Percentiles rank a stretch among this genome's conserved stretches.
These are phyloP conservation scores for Macaranga tanarius DNA, from an alignment of 441 rosid species.

Conservation along the genomic window DNA sequence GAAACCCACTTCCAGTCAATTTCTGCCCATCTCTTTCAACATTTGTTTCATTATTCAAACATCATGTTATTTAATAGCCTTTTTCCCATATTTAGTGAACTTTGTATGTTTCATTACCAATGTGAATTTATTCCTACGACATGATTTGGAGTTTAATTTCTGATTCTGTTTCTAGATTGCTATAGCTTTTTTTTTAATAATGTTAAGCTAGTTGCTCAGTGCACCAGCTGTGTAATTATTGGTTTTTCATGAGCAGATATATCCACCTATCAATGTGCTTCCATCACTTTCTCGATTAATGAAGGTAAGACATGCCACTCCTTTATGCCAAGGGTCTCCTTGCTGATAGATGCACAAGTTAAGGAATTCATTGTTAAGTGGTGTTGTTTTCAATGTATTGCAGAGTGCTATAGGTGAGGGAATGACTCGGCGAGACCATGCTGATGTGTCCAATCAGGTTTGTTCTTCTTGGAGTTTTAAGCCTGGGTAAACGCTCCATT, in stretches of 20 bases:
- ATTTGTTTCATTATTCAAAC: slow-evolving; percentile 4
- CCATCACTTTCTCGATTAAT: slow-evolving; percentile 97
- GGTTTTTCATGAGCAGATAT: slow-evolving; percentile 57
- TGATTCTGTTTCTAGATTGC: not conserved
- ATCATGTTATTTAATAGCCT: not conserved
- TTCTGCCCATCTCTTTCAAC: not conserved
- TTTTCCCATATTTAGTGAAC: not conserved
- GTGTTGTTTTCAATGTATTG: slow-evolving; percentile 1
- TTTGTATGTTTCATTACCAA: not conserved
- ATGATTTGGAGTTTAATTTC: not conserved
- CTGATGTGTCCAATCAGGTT: slow-evolving; percentile 99
- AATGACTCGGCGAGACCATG: slow-evolving; percentile 95
- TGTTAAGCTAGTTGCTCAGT: not conserved
- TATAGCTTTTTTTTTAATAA: not conserved
- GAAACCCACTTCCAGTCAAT: not conserved
- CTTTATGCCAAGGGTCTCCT: slow-evolving; percentile 11
- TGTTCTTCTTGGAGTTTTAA: not conserved
- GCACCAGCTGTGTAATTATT: not conserved
- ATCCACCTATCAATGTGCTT: slow-evolving; percentile 98
- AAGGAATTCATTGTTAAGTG: not conserved
- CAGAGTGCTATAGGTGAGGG: slow-evolving; percentile 99
- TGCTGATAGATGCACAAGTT: not conserved
- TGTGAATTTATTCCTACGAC: not conserved
- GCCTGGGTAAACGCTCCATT: not conserved
- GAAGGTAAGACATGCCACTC: slow-evolving; percentile 48